Conservation (phyloP, 257 asterid genomes). For the Vinca minor region DNA sequence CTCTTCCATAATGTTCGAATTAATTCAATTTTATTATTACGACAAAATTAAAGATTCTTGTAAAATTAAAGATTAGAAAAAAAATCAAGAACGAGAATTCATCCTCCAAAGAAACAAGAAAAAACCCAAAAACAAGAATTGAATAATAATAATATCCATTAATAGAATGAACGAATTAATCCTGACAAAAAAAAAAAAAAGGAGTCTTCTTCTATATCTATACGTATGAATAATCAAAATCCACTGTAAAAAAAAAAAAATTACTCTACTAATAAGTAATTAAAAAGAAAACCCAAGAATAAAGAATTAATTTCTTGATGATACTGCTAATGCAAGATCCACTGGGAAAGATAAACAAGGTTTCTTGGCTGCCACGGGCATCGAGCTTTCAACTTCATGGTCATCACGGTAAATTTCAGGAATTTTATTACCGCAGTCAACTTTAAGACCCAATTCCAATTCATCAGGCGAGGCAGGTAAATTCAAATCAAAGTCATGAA, state of each 20-base stretch:
- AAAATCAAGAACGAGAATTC: background rate
- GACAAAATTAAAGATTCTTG: background rate
- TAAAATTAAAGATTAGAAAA: too few species aligned
- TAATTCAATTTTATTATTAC: background rate
- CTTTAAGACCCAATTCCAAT: constrained; percentile 12
- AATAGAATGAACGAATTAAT: constrained; percentile 5
- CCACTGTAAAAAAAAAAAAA: background rate
- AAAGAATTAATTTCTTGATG: background rate
- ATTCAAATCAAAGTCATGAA: constrained; percentile 49
- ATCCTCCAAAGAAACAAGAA: background rate
- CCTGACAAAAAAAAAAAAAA: background rate
- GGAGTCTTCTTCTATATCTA: too few species aligned
- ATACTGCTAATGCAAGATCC: background rate
- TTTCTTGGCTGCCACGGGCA: constrained; percentile 25
- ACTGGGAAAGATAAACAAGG: constrained; percentile 19
- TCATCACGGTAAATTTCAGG: constrained; percentile 31
- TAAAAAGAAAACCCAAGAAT: background rate
- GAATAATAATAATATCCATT: too few species aligned
- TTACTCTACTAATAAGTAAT: background rate
- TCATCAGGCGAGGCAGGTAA: constrained; percentile 46
- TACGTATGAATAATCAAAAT: constrained; percentile 4
- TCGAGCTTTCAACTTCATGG: constrained; percentile 42
- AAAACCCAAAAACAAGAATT: background rate
- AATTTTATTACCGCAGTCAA: constrained; percentile 13
- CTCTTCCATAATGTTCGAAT: background rate